Percentiles rank a stretch among this genome's conserved stretches.
These are phyloP conservation scores for Boletellus sp. DNA, from an alignment of 768 basidiomycete species.

Conservation along the genomic window DNA sequence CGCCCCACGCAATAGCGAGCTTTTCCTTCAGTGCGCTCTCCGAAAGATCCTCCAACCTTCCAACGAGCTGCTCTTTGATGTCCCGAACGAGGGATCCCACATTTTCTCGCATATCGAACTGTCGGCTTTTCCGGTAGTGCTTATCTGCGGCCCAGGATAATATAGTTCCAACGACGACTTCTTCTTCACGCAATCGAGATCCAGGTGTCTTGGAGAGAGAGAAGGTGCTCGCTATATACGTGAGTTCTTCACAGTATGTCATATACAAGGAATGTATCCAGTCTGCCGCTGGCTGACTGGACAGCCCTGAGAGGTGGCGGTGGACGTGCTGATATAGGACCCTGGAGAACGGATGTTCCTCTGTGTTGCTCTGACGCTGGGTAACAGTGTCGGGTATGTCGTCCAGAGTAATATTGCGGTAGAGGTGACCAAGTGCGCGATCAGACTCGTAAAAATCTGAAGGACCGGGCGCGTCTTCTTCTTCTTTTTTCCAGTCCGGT, in stretches of 20 bases:
- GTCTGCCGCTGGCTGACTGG: not conserved
- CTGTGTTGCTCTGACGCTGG: conserved; percentile 10
- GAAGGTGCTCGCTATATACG: conserved; percentile 67
- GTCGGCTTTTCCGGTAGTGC: conserved; percentile 54
- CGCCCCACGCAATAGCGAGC: conserved; percentile 57
- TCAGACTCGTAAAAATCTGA: conserved; percentile 66
- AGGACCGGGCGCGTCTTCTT: not conserved
- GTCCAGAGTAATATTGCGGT: conserved; percentile 53
- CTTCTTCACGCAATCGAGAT: conserved; percentile 61
- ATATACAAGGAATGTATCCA: conserved; percentile 18
- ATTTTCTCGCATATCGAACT: conserved; percentile 61
- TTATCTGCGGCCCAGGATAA: conserved; percentile 63
- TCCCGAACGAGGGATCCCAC: conserved; percentile 50
- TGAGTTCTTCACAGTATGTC: conserved; percentile 59
- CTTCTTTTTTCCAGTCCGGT: conserved; percentile 66
- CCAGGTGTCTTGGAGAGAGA: conserved; percentile 56
- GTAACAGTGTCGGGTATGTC: conserved; percentile 27
- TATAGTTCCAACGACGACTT: conserved; percentile 75
- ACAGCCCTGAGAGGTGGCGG: conserved; percentile 12
- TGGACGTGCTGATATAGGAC: conserved; percentile 18
- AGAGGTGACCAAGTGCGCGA: conserved; percentile 69
- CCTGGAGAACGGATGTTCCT: conserved; percentile 32
- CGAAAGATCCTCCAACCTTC: conserved; percentile 21
- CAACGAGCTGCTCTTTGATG: conserved; percentile 37
- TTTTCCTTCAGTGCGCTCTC: conserved; percentile 33